Base-by-base conservation (phyloP, 345 rosid genomes). In the Populus alba region DNA sequence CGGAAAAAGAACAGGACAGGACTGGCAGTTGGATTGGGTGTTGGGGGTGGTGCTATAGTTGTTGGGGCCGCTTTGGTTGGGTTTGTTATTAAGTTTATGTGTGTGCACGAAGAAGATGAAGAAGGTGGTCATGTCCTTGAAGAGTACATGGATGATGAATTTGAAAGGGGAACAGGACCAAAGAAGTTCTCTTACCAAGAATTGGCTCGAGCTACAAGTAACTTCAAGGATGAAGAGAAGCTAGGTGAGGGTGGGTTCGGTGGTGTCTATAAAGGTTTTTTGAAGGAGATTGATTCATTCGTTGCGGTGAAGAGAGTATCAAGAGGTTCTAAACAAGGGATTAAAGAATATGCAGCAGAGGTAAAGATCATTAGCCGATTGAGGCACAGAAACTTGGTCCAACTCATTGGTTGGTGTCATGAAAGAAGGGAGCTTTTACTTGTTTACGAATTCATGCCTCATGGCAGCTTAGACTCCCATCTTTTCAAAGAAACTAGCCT, bases 221-320 rank as follows among this genome's bases (percentile, higher is more conserved):
- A 74, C 69, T 89, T 89, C 12, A 31, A 86, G 0, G 89, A 84
- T 78, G 78, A 23, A 3, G 84, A 87, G 38, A 87, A 87, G 82
- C 85, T 87, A 2, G 92, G 92, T 1, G 88, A 86, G 71, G 92
- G 92, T 37, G 92, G 92, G 10, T 87, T 87, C 16, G 92, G 92
- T 43, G 90, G 87, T 0, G 92, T 89, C 39, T 89, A 87, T 66
- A 89, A 73, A 74, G 90, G 92, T 20, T 83, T 82, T 23, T 72
- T 86, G 67, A 72, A 8, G 79, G 78, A 29, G 18, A 66, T 33
- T 12, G 69, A 66, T 41, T 41, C 45, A 41, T 41, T 63, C 33
- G 81, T 87, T n/a, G 92, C 92, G 0, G 91, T 90, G n/a, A 90
- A 88, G 78, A 84, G 80, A 72, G 81, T 90, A 23, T 87, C 89